phyloP scores from a whole-genome alignment of 164 flowering plant genomes.

The Echeveria elegans region DNA sequence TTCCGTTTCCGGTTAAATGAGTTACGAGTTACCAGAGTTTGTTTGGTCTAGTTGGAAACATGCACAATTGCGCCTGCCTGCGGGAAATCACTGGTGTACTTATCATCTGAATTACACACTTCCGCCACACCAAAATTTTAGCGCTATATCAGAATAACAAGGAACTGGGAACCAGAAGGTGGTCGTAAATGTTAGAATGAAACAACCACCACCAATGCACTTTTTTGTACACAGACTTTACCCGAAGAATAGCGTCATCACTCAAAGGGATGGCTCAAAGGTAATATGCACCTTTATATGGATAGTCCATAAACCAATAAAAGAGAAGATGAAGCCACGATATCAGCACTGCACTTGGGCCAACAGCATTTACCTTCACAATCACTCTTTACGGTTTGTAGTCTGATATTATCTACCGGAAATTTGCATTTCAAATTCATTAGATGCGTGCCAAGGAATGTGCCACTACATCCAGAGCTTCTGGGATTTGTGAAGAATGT shows the following conservation, averaged over 20 bases:
- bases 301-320: not conserved
- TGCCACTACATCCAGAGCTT: not conserved
- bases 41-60: no score
- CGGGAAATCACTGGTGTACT: no score
- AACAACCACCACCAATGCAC: not conserved
- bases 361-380: not conserved
- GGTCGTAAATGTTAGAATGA: not conserved
- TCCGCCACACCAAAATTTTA: not conserved
- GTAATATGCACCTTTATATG: not conserved
- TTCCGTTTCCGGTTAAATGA: no score
- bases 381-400: not conserved
- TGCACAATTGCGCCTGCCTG: no score
- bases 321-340: not conserved
- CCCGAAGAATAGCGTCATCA: not conserved
- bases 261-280: constrained; percentile 3
- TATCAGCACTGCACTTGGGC: not conserved
- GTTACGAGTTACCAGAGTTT: no score
- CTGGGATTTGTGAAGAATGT: not conserved
- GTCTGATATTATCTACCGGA: not conserved
- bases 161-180: not conserved
- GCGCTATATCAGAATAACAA: not conserved
- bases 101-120: not conserved
- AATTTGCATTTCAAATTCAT: not conserved
- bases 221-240: not conserved
- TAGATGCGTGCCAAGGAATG: no score